Base-by-base conservation (phyloP, 2,329 filamentous ascomycete species). In the Alternaria sp. region DNA sequence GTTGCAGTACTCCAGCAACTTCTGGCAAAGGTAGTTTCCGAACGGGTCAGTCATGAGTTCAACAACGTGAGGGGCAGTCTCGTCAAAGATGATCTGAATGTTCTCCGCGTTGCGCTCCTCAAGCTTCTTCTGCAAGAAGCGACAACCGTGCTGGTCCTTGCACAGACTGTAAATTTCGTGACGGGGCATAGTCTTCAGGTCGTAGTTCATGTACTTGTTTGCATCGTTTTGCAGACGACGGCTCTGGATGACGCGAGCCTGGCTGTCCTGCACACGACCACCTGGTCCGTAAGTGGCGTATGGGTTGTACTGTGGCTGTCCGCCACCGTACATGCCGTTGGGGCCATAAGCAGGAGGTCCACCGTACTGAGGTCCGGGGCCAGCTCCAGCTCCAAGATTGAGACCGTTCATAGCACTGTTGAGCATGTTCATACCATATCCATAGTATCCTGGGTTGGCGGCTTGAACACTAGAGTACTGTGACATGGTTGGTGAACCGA, bases 31-130 rank as follows among this genome's bases (percentile, higher is more conserved):
- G 80, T 99, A 99, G 84, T 99, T 99, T 78, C 95, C 95, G 79
- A 99, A 99, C 9, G 95, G 94, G 80, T 99, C 85, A 62, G 93
- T 97, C 95, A 99, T 99, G 67, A 99, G 85, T 83, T 99, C 95
- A 65, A 96, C 90, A 70, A 99, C 94, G 78, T 98, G 93, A 75
- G 91, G 87, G 76, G 94, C 93, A 54, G 94, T 97, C 83, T 99
- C 95, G 30, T 90, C 84, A 85, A 96, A 99, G 78, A 99, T 98
- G 84, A 94, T 89, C 78, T 96, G 91, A 52, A 97, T 87, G 72
- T 96, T 88, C 28, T 94, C 90, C 5, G 90, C 86, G 68, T 90
- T 89, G 70, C 91, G 91, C 75, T 96, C 94, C 81, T 99, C 95
- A 5, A 99, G 86, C 83, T 98, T 97, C 84, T 96, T 95, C 82